Evolutionary conservation across 495 filamentous ascomycete species (phyloP), one percentile per base, ranked within the genome.

Genomic region (Lasiosphaeria hispida): DNA sequence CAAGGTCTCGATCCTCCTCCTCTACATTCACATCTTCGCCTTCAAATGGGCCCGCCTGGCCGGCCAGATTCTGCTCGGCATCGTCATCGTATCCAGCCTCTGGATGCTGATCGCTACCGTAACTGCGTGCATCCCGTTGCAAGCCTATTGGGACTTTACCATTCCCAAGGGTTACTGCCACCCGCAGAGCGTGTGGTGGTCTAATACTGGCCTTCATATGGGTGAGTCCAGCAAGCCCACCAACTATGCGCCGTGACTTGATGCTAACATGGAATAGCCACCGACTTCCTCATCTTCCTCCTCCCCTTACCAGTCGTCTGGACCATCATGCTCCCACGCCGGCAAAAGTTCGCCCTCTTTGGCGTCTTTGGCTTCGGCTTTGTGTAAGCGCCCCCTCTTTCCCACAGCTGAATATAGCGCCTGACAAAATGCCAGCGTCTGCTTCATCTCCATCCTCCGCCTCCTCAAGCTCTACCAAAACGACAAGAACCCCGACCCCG

Each of bases 11-110:
- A 71, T 74, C 41, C 43, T 77, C 8, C 57, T 58, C 8, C 66
- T 77, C 37, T 77, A 77, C 62, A 68, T 71, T 30, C 66, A 71
- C 47, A 61, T 76, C 34, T 75, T 77, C 51, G 63, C 63, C 51
- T 71, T 70, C 60, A 63, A 63, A 34, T 73, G 68, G 61, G 62
- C 67, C 4, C 69, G 67, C 8, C 42, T 57, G 23, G 68, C 59
- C 30, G 66, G 67, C 23, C 66, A 72, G 48, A 59, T 66, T 40
- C 37, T 70, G n/a, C 19, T 73, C 10, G 62, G 39, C 15, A 38
- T 66, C 23, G 65, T 71, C 33, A 48, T 67, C 38, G 7, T 62
- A 6, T 50, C 58, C 51, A 49, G 65, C 53, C 2, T 64, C 14
- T 69, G 61, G 39, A 70, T 67, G 64, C 36, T 64, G 33, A 35